These are phyloP conservation scores for Apiospora hydei DNA, from an alignment of 2,329 filamentous ascomycete genomes.

Conservation along the genomic window DNA sequence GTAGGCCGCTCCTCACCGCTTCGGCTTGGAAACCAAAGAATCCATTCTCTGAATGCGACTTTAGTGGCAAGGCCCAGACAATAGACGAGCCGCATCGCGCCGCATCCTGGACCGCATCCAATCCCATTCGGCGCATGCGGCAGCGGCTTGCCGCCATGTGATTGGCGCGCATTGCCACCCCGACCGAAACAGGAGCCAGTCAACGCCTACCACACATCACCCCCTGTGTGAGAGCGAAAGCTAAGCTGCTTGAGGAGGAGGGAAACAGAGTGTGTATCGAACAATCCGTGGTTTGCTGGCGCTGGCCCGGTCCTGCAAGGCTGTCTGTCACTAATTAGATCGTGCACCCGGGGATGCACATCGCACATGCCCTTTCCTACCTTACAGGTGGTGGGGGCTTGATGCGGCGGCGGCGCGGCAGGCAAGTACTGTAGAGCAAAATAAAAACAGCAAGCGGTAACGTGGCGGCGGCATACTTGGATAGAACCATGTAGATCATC, in stretches of 20 bases:
- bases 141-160: constrained; percentile 4
- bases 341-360: constrained; percentile 4
- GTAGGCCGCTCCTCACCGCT: constrained; percentile 1
- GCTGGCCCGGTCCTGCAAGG: neutral
- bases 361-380: neutral
- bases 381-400: neutral
- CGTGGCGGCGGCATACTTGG: neutral
- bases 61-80: neutral
- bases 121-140: neutral
- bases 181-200: constrained; percentile 10
- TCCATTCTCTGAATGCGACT: neutral
- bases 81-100: constrained; percentile 12
- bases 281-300: neutral
- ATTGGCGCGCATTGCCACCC: constrained; percentile 14
- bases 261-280: neutral
- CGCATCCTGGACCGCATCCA: neutral
- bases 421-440: neutral
- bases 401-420: constrained; percentile 10
- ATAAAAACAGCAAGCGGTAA: neutral
- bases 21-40: neutral
- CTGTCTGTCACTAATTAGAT: constrained; percentile 12
- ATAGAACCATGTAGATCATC: neutral
- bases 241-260: neutral
- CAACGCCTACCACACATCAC: neutral
- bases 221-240: neutral